Evolutionary conservation across 768 basidiomycete species (phyloP).

Genomic region (Candolleomyces eurysporus): DNA sequence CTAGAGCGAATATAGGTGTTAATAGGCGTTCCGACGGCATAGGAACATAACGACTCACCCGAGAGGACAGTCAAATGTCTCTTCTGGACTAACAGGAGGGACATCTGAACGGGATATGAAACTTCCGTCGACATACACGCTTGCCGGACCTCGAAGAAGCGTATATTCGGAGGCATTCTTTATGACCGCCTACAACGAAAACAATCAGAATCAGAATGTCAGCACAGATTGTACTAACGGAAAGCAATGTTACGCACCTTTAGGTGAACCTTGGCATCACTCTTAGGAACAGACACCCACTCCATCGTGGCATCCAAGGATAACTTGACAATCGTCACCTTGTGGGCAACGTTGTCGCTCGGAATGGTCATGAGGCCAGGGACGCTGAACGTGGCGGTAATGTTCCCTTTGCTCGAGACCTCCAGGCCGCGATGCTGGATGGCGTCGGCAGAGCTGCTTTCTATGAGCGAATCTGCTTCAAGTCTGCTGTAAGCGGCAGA

Average conservation of each 20-base stretch:
- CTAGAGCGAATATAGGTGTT: slow-evolving; percentile 18
- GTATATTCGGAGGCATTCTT: slow-evolving; percentile 55
- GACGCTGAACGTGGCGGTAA: slow-evolving; percentile 40
- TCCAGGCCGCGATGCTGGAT: slow-evolving; percentile 19
- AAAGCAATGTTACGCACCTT: slow-evolving; percentile 24
- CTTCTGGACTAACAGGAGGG: slow-evolving; percentile 39
- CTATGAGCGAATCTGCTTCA: background rate
- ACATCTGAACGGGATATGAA: slow-evolving; percentile 51
- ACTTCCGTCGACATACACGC: slow-evolving; percentile 55
- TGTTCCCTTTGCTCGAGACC: slow-evolving; percentile 35
- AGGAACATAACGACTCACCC: slow-evolving; percentile 29
- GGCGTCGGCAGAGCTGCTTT: background rate
- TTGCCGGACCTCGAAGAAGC: slow-evolving; percentile 45
- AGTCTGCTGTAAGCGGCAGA: background rate
- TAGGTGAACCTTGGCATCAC: slow-evolving; percentile 35
- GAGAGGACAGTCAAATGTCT: slow-evolving; percentile 44
- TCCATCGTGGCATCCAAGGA: slow-evolving; percentile 36
- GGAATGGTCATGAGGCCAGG: slow-evolving; percentile 43
- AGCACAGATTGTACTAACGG: background rate
- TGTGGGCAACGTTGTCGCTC: slow-evolving; percentile 37
- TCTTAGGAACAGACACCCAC: slow-evolving; percentile 42
- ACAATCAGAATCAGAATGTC: background rate
- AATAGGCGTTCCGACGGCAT: no score
- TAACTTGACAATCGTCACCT: slow-evolving; percentile 38
- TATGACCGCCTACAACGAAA: slow-evolving; percentile 38